phyloP scores from a whole-genome alignment of 2,329 filamentous ascomycete species.

The Colletotrichum tropicale region DNA sequence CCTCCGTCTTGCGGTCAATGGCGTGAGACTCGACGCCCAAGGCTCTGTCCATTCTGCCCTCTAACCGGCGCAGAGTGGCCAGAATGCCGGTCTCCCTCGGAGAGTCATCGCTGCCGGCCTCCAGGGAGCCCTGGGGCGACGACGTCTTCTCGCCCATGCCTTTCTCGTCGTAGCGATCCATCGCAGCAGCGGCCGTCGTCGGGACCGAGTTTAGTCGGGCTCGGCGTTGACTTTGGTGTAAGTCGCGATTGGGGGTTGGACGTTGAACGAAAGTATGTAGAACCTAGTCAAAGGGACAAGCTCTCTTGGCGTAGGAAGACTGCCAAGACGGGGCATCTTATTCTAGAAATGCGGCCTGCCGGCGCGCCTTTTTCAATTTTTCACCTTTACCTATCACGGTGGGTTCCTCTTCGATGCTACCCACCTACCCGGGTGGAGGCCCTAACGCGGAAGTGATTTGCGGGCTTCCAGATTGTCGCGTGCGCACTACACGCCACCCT shows the following conservation, averaged over 20 bases:
- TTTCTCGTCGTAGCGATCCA: neutral
- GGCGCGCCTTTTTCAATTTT: neutral
- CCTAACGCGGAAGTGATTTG: neutral
- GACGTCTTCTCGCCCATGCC: neutral
- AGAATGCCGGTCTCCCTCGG: neutral
- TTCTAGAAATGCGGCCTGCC: neutral
- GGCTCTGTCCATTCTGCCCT: neutral
- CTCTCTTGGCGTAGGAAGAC: neutral
- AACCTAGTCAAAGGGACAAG: neutral
- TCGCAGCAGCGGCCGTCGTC: neutral
- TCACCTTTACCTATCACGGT: neutral
- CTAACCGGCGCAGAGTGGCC: neutral
- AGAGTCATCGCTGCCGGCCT: neutral
- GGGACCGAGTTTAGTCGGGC: neutral
- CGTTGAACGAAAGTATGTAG: neutral
- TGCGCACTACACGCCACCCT: neutral
- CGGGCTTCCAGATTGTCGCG: neutral
- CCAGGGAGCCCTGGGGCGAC: neutral
- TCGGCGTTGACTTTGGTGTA: neutral
- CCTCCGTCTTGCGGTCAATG: neutral
- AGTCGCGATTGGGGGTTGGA: too few relatives aligned
- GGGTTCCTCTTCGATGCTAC: neutral
- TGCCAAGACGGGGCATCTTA: neutral
- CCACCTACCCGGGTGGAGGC: neutral
- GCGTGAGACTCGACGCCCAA: neutral